These are phyloP conservation scores for Aspergillus sp. DNA, from an alignment of 2,329 filamentous ascomycete species.

Conservation along the genomic window DNA sequence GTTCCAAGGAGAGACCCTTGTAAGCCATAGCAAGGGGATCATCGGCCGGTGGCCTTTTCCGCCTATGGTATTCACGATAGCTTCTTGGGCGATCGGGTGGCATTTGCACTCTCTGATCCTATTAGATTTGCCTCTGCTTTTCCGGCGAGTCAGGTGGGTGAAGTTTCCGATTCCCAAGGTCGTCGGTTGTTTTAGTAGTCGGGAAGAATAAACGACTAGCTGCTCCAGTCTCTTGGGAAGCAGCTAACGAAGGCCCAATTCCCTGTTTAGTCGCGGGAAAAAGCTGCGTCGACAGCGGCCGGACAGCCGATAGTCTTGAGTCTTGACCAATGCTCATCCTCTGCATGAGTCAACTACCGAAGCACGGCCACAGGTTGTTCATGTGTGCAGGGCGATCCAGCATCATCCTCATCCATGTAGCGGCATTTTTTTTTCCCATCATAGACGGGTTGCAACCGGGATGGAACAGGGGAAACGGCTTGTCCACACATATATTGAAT, in stretches of 20 bases:
- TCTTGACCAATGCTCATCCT: no score
- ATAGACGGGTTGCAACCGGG: neutral
- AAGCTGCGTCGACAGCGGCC: no score
- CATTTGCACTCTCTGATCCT: neutral
- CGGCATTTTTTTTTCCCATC: no score
- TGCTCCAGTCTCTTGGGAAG: no score
- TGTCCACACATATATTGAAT: neutral
- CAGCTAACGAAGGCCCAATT: no score
- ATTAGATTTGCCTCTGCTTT: neutral
- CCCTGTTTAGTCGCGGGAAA: no score
- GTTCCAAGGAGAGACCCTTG: neutral
- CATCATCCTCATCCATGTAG: no score
- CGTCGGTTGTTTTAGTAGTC: slow-evolving; percentile 1
- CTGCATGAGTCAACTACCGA: no score
- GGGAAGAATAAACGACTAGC: no score
- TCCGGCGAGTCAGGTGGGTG: slow-evolving; percentile 1
- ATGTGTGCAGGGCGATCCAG: no score
- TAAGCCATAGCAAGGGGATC: slow-evolving; percentile 1
- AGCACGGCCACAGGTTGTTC: no score
- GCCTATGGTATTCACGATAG: slow-evolving; percentile 5
- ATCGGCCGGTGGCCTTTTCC: slow-evolving; percentile 7
- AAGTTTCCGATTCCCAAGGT: neutral
- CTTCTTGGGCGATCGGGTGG: neutral
- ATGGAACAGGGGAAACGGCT: neutral
- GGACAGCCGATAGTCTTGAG: no score